Evolutionary conservation across 192 early-diverging fungal species (phyloP).

Genomic region (Rhizophagus sp.): DNA sequence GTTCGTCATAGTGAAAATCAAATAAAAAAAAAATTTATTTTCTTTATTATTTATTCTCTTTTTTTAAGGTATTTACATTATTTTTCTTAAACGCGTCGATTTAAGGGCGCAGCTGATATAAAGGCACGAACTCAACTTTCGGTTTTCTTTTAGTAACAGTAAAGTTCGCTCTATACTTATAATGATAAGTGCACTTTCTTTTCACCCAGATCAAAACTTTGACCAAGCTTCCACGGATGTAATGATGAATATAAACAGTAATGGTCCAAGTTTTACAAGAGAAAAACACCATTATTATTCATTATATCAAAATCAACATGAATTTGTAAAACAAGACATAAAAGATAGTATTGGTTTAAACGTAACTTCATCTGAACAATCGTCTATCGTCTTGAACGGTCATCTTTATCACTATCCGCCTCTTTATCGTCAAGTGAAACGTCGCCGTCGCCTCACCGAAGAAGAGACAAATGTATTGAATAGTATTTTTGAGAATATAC

Average conservation of each 20-base stretch:
- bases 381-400: not conserved
- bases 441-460: conserved; percentile 65
- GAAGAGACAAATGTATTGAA: conserved; percentile 68
- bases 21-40: too few relatives aligned
- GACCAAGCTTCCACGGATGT: not conserved
- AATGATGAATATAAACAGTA: not conserved
- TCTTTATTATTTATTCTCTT: too few relatives aligned
- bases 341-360: not conserved
- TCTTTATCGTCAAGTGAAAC: conserved; percentile 35
- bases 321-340: not conserved
- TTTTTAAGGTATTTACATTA: too few relatives aligned
- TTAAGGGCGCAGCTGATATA: too few relatives aligned
- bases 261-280: not conserved
- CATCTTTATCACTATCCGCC: conserved; percentile 1
- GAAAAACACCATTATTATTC: not conserved
- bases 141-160: too few relatives aligned
- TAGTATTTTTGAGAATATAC: conserved; percentile 56
- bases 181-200: not conserved
- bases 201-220: not conserved
- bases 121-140: too few relatives aligned
- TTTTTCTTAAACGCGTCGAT: too few relatives aligned
- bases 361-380: not conserved
- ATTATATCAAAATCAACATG: not conserved
- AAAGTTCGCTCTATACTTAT: too few relatives aligned
- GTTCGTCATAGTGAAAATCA: too few relatives aligned